phyloP scores from a whole-genome alignment of 257 asterid species.

The Mitragyna speciosa region DNA sequence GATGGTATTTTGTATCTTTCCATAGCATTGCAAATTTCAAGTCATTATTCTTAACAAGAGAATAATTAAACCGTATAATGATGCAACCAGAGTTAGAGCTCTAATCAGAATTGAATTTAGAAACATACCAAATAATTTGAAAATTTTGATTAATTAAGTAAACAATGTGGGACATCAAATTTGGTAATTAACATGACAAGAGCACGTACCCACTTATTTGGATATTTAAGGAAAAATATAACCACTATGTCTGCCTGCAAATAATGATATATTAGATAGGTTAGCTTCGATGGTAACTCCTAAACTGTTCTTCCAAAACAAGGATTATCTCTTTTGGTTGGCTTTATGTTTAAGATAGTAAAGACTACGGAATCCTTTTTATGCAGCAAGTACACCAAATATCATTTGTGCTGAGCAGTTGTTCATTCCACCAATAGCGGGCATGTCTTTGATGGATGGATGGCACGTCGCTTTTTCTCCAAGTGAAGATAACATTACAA shows the following conservation, averaged over 20 bases:
- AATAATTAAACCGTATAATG: too few species aligned
- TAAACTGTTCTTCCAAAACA: not conserved
- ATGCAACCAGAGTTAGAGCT: too few species aligned
- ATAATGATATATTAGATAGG: not conserved
- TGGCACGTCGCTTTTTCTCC: conserved; percentile 36
- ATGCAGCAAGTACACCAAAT: conserved; percentile 1
- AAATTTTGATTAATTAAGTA: not conserved
- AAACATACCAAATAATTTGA: not conserved
- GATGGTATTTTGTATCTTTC: too few species aligned
- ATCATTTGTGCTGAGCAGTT: not conserved
- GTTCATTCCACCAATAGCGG: not conserved
- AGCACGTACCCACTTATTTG: not conserved
- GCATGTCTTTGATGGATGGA: conserved; percentile 11
- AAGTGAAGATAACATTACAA: conserved; percentile 38
- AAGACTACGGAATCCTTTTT: conserved; percentile 39
- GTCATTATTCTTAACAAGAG: too few species aligned
- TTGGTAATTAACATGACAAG: not conserved
- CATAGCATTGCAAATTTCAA: too few species aligned
- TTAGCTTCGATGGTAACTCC: not conserved
- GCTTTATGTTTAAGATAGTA: conserved; percentile 66
- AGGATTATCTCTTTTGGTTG: conserved; percentile 25
- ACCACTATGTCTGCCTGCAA: not conserved
- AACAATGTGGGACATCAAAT: not conserved
- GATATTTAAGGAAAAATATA: not conserved
- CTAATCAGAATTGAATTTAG: not conserved